Evolutionary conservation across 805 yeast genomes (phyloP).

Genomic region (Hagleromyces aurorensis): DNA sequence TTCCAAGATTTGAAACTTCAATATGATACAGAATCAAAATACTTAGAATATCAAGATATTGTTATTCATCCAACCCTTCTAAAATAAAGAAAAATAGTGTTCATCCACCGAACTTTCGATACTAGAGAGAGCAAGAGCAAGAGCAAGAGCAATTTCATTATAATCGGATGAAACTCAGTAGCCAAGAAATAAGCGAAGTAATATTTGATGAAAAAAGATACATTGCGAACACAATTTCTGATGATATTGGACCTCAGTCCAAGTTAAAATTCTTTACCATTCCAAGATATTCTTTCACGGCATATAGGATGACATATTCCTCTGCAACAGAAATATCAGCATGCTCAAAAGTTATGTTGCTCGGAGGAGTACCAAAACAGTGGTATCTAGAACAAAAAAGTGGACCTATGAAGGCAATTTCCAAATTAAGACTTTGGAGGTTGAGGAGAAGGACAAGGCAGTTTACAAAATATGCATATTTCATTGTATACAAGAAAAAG

Average conservation of each 20-base stretch:
- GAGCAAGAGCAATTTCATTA: no score
- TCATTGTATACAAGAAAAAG: constrained; percentile 6
- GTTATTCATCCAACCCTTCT: no score
- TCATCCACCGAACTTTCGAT: no score
- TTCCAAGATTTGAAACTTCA: no score
- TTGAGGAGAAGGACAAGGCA: constrained; percentile 6
- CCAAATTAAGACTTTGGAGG: constrained; percentile 4
- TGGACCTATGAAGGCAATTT: constrained; percentile 7
- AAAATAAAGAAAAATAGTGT: no score
- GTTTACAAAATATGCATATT: constrained; percentile 8
- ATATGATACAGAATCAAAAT: no score
- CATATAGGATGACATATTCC: constrained; percentile 49
- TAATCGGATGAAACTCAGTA: constrained; percentile 12
- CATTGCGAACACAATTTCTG: constrained; percentile 5
- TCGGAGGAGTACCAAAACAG: constrained; percentile 52
- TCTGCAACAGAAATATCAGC: constrained; percentile 40
- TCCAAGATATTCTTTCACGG: constrained; percentile 53
- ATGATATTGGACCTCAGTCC: no score
- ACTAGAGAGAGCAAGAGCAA: no score
- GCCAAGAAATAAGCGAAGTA: constrained; percentile 8
- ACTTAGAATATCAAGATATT: no score
- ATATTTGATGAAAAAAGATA: constrained; percentile 17
- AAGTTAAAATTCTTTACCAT: constrained; percentile 21
- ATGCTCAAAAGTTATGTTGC: constrained; percentile 39
- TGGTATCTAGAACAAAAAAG: constrained; percentile 36